A percentile compares a stretch with the other conserved stretches of the same genome.
Conservation (phyloP, 2,329 filamentous ascomycete species). For the Fusarium sp. region DNA sequence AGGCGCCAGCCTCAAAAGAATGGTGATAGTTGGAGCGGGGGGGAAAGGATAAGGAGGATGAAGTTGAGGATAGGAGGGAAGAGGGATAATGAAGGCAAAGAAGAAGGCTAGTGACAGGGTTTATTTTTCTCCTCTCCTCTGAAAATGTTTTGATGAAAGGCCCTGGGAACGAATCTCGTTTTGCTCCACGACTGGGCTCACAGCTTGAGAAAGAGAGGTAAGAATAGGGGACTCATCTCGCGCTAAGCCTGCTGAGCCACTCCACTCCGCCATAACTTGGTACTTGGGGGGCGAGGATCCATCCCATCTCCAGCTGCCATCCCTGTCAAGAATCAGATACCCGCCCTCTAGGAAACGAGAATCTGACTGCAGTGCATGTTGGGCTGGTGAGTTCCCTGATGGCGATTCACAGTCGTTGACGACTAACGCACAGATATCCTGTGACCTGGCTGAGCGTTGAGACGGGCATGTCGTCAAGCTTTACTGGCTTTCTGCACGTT, state of each 20-base stretch:
- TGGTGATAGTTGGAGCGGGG: slow-evolving; percentile 41
- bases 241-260: slow-evolving; percentile 47
- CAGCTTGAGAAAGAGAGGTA: slow-evolving; percentile 32
- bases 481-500: slow-evolving; percentile 18
- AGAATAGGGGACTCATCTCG: slow-evolving; percentile 45
- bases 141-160: slow-evolving; percentile 44
- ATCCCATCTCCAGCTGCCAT: slow-evolving; percentile 31
- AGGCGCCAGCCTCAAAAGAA: slow-evolving; percentile 48
- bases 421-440: not conserved
- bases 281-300: slow-evolving; percentile 38
- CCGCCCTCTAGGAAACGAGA: slow-evolving; percentile 19
- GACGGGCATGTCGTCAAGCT: slow-evolving; percentile 24
- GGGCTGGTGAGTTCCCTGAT: slow-evolving; percentile 1
- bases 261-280: slow-evolving; percentile 40
- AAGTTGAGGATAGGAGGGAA: slow-evolving; percentile 37
- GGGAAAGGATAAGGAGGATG: slow-evolving; percentile 35
- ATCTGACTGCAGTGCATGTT: slow-evolving; percentile 12
- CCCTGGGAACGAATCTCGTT: slow-evolving; percentile 40
- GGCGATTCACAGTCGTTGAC: not conserved
- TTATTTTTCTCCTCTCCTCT: slow-evolving; percentile 29
- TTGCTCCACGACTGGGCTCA: slow-evolving; percentile 38
- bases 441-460: slow-evolving; percentile 11
- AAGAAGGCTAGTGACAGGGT: slow-evolving; percentile 37
- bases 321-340: slow-evolving; percentile 31
- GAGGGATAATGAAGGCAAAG: slow-evolving; percentile 38